Conservation (phyloP, 495 filamentous ascomycete species). For the Podospora pseudocomata region DNA sequence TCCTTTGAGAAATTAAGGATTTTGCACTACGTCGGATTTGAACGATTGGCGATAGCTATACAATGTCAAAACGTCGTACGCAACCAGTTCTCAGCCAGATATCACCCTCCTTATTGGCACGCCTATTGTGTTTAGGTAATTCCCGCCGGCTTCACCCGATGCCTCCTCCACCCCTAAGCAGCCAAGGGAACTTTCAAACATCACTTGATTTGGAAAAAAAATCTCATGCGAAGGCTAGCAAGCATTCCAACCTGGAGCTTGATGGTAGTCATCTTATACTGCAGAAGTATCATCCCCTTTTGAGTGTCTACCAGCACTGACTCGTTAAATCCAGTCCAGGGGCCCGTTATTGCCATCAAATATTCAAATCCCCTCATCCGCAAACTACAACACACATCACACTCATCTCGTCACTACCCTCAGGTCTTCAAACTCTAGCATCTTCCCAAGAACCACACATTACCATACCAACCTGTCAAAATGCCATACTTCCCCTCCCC, state of each 20-base stretch:
- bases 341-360: too few relatives aligned
- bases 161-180: background rate
- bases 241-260: background rate
- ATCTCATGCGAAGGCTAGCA: background rate
- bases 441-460: too few relatives aligned
- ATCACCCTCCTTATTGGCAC: background rate
- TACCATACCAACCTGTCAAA: background rate
- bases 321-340: too few relatives aligned
- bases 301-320: too few relatives aligned
- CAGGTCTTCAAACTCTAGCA: too few relatives aligned
- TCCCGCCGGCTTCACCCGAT: background rate
- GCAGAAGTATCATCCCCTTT: too few relatives aligned
- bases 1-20: too few relatives aligned
- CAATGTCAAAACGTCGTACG: background rate
- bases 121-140: background rate
- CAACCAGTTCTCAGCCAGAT: background rate
- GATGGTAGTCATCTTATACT: too few relatives aligned
- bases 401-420: too few relatives aligned
- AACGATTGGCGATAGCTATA: background rate
- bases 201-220: background rate
- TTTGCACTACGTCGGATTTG: background rate
- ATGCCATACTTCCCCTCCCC: constrained; percentile 15
- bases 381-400: too few relatives aligned
- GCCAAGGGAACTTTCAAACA: background rate
- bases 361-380: too few relatives aligned